A percentile compares a stretch with the other conserved stretches of the same genome.
phyloP scores from a whole-genome alignment of 805 yeast species.

The Clavispora fructus region DNA sequence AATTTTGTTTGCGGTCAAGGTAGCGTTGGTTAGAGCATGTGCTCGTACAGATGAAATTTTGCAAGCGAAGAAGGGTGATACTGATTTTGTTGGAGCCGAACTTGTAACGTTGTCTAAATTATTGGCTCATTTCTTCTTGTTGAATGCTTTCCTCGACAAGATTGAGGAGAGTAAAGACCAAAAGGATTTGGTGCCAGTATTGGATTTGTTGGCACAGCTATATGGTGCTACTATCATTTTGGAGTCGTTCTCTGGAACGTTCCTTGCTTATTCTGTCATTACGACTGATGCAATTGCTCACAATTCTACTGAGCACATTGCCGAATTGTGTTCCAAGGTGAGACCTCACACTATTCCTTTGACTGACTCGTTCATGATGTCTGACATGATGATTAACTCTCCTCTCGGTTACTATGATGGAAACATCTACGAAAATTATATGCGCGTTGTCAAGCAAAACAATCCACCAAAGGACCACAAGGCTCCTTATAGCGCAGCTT shows the following conservation, averaged over 20 bases:
- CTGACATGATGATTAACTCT: constrained; percentile 77
- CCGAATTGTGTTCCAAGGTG: constrained; percentile 28
- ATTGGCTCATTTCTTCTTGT: constrained; percentile 45
- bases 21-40: constrained; percentile 36
- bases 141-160: constrained; percentile 35
- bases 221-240: constrained; percentile 54
- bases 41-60: constrained; percentile 26
- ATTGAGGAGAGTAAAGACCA: constrained; percentile 27
- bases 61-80: constrained; percentile 30
- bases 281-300: constrained; percentile 43
- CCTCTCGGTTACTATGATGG: constrained; percentile 80
- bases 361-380: constrained; percentile 78
- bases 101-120: constrained; percentile 45
- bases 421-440: constrained; percentile 76
- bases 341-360: constrained; percentile 69
- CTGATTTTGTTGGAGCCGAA: constrained; percentile 44
- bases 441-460: constrained; percentile 42
- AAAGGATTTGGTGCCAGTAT: constrained; percentile 40
- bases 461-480: constrained; percentile 51
- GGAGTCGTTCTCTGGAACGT: constrained; percentile 66
- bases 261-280: constrained; percentile 59
- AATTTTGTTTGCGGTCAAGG: constrained; percentile 23
- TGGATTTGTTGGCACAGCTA: constrained; percentile 52
- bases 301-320: constrained; percentile 38
- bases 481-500: constrained; percentile 52